phyloP scores from a whole-genome alignment of 1,139 yeast species.

The Candida neerlandica region DNA sequence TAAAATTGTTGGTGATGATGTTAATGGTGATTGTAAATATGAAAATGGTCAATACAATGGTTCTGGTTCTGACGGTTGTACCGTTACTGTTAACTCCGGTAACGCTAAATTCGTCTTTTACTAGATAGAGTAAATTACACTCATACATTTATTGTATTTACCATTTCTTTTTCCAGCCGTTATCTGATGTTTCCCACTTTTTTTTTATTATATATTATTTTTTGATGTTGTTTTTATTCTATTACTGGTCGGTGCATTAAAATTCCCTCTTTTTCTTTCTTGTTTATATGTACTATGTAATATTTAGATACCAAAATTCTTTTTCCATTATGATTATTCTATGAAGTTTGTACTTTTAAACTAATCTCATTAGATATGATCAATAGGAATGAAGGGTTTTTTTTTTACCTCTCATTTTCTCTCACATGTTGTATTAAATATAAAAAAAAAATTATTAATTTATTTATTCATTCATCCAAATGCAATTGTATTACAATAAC shows the following conservation, averaged over 20 bases:
- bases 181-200: background rate
- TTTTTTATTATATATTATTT: background rate
- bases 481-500: constrained; percentile 59
- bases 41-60: constrained; percentile 78
- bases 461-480: constrained; percentile 43
- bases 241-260: background rate
- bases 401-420: background rate
- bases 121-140: background rate
- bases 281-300: background rate
- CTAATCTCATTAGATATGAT: background rate
- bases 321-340: background rate
- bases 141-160: background rate
- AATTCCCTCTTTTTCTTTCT: too few species aligned
- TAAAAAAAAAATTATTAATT: background rate
- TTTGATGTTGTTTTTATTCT: background rate
- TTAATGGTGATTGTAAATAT: constrained; percentile 80
- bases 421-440: constrained; percentile 1
- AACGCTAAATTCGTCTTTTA: constrained; percentile 74
- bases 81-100: constrained; percentile 86
- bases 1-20: constrained; percentile 72
- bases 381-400: too few species aligned
- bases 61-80: constrained; percentile 79
- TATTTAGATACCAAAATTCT: background rate
- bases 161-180: background rate
- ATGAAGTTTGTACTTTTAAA: background rate